Evolutionary conservation across 352 stramenopile species (phyloP).

Genomic region (Pythium coloratum): DNA sequence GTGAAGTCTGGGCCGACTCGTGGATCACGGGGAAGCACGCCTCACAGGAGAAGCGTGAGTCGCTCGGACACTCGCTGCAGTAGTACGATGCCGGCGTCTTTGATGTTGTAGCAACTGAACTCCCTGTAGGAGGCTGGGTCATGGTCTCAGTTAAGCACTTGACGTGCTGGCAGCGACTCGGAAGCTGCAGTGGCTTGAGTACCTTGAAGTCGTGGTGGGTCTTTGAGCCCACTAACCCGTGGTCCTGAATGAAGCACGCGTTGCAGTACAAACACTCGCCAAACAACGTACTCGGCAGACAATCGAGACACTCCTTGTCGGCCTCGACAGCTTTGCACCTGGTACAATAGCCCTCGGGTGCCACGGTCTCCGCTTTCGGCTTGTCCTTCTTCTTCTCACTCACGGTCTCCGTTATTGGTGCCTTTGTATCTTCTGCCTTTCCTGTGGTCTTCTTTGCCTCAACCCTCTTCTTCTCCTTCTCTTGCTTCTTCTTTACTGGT

Average conservation of each 20-base stretch:
- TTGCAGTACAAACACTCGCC: constrained; percentile 39
- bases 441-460: neutral
- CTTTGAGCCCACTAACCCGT: constrained; percentile 26
- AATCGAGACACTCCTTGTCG: constrained; percentile 64
- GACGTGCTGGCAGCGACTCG: constrained; percentile 35
- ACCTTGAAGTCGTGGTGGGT: constrained; percentile 59
- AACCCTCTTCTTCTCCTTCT: neutral
- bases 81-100: constrained; percentile 41
- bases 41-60: constrained; percentile 32
- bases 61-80: constrained; percentile 28
- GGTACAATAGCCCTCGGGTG: constrained; percentile 36
- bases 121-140: neutral
- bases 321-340: constrained; percentile 37
- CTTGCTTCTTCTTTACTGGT: constrained; percentile 4
- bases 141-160: constrained; percentile 13
- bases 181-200: constrained; percentile 22
- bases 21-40: constrained; percentile 52
- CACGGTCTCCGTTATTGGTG: neutral
- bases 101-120: neutral
- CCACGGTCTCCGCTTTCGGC: neutral
- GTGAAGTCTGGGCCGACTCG: constrained; percentile 40
- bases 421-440: neutral
- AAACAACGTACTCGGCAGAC: constrained; percentile 19
- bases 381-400: neutral
- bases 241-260: constrained; percentile 56